phyloP scores from a whole-genome alignment of 2,329 filamentous ascomycete genomes.

The Phoma sp. region DNA sequence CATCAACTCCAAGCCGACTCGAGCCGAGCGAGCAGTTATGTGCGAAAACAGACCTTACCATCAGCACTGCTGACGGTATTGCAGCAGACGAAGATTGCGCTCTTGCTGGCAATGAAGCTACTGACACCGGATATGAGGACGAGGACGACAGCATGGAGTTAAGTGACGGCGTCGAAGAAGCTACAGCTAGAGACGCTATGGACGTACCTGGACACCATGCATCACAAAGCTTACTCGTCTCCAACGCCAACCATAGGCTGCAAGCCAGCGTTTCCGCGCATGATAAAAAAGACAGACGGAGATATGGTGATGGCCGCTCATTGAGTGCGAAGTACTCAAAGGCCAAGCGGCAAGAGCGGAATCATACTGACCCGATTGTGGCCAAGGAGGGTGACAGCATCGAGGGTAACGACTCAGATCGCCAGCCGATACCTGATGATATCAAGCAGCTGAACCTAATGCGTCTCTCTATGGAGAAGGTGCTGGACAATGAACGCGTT shows the following conservation, averaged over 20 bases:
- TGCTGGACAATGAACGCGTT: not conserved
- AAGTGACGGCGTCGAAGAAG: slow-evolving; percentile 8
- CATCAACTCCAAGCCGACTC: not conserved
- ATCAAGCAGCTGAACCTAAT: not conserved
- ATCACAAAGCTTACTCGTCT: not conserved
- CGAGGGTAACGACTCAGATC: not conserved
- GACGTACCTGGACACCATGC: not conserved
- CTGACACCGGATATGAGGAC: slow-evolving; percentile 22
- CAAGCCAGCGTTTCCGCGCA: slow-evolving; percentile 8
- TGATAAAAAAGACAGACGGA: slow-evolving; percentile 1
- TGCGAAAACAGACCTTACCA: not conserved
- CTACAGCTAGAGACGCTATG: not conserved
- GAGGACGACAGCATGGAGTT: slow-evolving; percentile 27
- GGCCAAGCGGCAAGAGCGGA: not conserved
- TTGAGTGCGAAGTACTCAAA: not conserved
- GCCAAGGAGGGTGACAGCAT: not conserved
- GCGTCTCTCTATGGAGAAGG: not conserved
- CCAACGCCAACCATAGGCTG: not conserved
- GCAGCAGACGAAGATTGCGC: not conserved
- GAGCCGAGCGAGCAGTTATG: not conserved
- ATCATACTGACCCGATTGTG: not conserved
- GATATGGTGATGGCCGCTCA: not conserved
- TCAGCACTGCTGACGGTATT: not conserved
- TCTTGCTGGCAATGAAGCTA: slow-evolving; percentile 11
- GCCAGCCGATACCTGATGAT: not conserved